Base-by-base conservation (phyloP, 371 early-diverging fungal species). In the Fennellomyces sp. region DNA sequence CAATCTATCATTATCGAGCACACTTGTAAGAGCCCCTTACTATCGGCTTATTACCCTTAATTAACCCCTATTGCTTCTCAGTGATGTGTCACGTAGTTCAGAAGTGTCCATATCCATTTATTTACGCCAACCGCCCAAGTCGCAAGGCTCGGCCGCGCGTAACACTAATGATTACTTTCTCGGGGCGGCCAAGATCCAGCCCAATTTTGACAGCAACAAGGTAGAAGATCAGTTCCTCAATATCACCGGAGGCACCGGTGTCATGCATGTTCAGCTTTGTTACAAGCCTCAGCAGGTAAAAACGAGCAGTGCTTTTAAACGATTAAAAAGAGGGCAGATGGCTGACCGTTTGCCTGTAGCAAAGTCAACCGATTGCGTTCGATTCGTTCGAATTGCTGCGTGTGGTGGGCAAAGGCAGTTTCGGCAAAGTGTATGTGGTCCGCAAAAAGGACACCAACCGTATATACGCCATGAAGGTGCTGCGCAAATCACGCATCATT, bases 341-440 rank as follows among this genome's bases (percentile, higher is more conserved):
- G 0, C n/a, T n/a, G n/a, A n/a, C n/a, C n/a, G n/a, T n/a, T n/a
- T n/a, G n/a, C n/a, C n/a, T 31, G 38, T 59, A 85, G 81, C 69
- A 75, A 58, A 81, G 77, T 41, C 79, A 80, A 15, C 87, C 88
- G 23, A 78, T 96, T 60, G 78, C 89, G 6, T 91, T 96, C 47
- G 92, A 96, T 56, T 93, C 96, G 50, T 98, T 98, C 79, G 95
- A 96, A 63, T 76, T 98, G 57, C 85, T 97, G 35, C 93, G 92
- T 70, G 96, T 97, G 28, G 91, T 99, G 64, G 99, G 99, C 36
- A 92, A 93, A 73, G 99, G 98, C 19, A 88, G 88, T 64, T 97
- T 98, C 84, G 97, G 97, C 62, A 98, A 98, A 85, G 94, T 98
- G 12, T 93, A 96, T 86, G 96, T 96, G 71, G 96, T 96, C 23